A percentile compares a stretch with the other conserved stretches of the same genome.
Conservation (phyloP, 225 moss, liverwort and hornwort genomes). For the Pleurozium schreberi region DNA sequence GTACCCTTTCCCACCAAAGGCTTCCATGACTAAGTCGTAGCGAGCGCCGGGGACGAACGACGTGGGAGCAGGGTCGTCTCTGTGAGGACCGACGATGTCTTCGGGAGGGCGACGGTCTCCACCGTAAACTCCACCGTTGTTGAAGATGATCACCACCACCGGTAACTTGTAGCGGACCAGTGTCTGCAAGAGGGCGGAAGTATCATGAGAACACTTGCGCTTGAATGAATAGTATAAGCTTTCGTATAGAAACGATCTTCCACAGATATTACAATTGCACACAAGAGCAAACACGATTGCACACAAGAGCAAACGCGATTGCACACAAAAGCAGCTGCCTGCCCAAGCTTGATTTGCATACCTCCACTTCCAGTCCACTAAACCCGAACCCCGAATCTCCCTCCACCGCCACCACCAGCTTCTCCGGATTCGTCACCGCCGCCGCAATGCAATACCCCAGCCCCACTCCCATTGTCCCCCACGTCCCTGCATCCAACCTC, state of each 20-base stretch:
- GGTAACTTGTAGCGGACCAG: conserved; percentile 85
- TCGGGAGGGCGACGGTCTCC: conserved; percentile 82
- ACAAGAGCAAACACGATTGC: not conserved
- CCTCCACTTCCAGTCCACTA: conserved; percentile 98
- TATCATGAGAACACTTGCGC: not conserved
- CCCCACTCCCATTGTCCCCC: conserved; percentile 99
- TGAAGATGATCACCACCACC: conserved; percentile 91
- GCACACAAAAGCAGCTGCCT: not conserved
- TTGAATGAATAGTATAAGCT: not conserved
- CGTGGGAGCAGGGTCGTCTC: conserved; percentile 88
- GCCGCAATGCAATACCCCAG: conserved; percentile 93
- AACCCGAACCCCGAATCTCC: conserved; percentile 98
- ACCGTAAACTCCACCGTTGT: conserved; percentile 96
- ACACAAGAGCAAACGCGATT: not conserved
- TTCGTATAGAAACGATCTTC: not conserved
- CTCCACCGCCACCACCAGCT: conserved; percentile 90
- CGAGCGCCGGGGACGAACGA: conserved; percentile 98
- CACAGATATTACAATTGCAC: not conserved
- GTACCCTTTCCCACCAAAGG: conserved; percentile 93
- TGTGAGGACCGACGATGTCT: conserved; percentile 64
- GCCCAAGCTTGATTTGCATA: not conserved
- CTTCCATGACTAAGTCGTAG: conserved; percentile 89
- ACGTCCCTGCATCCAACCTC: conserved; percentile 92
- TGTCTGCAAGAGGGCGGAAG: conserved; percentile 44
- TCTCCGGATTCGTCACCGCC: conserved; percentile 69